Conservation (phyloP, 2,329 filamentous ascomycete genomes). For the Huntiella bhutanensis region DNA sequence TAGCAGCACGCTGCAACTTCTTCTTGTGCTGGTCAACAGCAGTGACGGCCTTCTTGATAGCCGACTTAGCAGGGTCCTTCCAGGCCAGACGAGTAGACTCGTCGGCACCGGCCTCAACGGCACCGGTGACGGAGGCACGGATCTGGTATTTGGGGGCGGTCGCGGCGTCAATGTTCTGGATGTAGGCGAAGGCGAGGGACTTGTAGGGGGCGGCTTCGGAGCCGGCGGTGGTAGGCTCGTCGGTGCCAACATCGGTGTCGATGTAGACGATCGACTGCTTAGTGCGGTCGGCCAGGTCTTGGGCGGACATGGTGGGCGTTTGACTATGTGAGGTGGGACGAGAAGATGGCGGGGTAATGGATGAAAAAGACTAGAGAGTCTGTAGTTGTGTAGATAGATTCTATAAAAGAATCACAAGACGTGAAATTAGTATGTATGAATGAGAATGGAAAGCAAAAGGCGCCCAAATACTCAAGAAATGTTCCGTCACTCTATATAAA, state of each 20-base stretch:
- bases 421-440: no score
- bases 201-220: constrained; percentile 62
- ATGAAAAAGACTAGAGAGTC: no score
- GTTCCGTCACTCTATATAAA: no score
- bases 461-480: no score
- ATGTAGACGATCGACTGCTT: constrained; percentile 43
- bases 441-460: no score
- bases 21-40: constrained; percentile 61
- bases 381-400: no score
- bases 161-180: constrained; percentile 42
- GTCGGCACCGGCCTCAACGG: constrained; percentile 43
- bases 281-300: constrained; percentile 32
- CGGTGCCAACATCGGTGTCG: constrained; percentile 61
- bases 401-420: no score
- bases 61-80: constrained; percentile 70
- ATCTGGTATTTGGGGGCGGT: constrained; percentile 42
- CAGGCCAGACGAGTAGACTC: constrained; percentile 45
- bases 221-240: constrained; percentile 48
- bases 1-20: constrained; percentile 63
- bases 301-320: constrained; percentile 22
- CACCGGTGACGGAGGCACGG: constrained; percentile 45
- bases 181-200: constrained; percentile 57
- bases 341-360: no score
- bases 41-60: constrained; percentile 66
- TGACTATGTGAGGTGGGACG: no score